Evolutionary conservation across 2,329 filamentous ascomycete genomes (phyloP), one percentile per base, ranked within the genome.

Genomic region (Metarhizium humberi): DNA sequence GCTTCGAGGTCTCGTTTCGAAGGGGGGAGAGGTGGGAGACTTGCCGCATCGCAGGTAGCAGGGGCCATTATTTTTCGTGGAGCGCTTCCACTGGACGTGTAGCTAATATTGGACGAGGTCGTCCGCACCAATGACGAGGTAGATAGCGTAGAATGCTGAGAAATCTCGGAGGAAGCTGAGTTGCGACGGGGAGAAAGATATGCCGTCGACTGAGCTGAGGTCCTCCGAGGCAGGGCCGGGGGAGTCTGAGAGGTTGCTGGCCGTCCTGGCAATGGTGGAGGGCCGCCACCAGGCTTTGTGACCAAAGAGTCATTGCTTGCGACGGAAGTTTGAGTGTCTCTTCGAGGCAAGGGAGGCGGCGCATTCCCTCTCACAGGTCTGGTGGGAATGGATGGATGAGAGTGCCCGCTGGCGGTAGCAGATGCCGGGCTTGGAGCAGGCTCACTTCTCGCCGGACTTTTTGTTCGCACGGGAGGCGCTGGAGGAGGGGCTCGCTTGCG

Each of bases 151-250:
- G 81, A 85, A 43, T 75, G 69, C 56, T 78, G 71, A 2, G 81
- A 85, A 13, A 76, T 62, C 34, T 81, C 80, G 2, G 82, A 86
- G 0, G 81, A 79, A 46, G 78, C 77, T 18, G 83, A 86, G 51
- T 74, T 78, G 55, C 79, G 75, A 29, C 81, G 74, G 5, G 68
- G 68, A 25, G 66, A 66, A 38, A 77, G 65, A 14, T 67, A 53
- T 36, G 55, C 66, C 3, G 59, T 60, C 8, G 68, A 66, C 57
- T 79, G 75, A 6, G 71, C 66, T 2, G 77, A 78, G 2, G 75
- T 66, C 30, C 75, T 74, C 34, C 81, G 75, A 16, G 78, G 71
- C 14, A 81, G 78, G 18, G 82, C 66, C 32, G 74, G 71, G 7
- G 80, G 80, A 4, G 72, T 71, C 53, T 70, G 57, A 34, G 66